phyloP scores from a whole-genome alignment of 371 early-diverging fungal genomes.

The Mucor lusitanicus region DNA sequence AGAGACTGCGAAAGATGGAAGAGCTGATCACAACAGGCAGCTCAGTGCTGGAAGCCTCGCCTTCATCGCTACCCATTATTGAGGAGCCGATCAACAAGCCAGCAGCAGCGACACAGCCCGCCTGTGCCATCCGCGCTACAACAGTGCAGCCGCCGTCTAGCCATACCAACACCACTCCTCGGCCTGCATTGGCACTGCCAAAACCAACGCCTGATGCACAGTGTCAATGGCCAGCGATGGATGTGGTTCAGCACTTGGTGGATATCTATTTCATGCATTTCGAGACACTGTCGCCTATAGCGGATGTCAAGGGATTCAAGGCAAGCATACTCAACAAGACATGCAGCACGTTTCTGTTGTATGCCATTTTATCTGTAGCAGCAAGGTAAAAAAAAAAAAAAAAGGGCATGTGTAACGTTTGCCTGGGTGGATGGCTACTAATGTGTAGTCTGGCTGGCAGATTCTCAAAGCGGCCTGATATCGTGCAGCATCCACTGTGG shows the following conservation, averaged over 20 bases:
- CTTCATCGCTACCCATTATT: background rate
- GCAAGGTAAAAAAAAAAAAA: slow-evolving; percentile 14
- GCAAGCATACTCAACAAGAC: slow-evolving; percentile 9
- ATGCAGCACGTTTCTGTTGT: slow-evolving; percentile 12
- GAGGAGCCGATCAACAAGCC: background rate
- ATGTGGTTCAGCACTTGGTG: slow-evolving; percentile 7
- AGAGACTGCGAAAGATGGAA: slow-evolving; percentile 61
- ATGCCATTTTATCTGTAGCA: slow-evolving; percentile 13
- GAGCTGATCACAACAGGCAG: slow-evolving; percentile 16
- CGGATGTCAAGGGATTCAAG: slow-evolving; percentile 4
- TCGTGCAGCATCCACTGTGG: slow-evolving; percentile 17
- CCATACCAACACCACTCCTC: background rate
- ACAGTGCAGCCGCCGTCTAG: background rate
- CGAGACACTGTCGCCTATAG: slow-evolving; percentile 11
- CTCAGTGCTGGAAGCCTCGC: background rate
- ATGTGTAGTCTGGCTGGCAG: no score
- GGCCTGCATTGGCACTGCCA: background rate
- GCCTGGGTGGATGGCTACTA: background rate
- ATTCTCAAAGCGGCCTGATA: slow-evolving; percentile 18
- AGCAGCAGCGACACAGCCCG: background rate
- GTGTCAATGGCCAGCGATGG: slow-evolving; percentile 2
- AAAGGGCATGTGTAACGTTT: no score
- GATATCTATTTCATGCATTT: slow-evolving; percentile 12
- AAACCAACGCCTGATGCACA: background rate
- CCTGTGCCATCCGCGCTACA: background rate